These are phyloP conservation scores for Sungouiella thailandica DNA, from an alignment of 805 yeast species.

Conservation along the genomic window DNA sequence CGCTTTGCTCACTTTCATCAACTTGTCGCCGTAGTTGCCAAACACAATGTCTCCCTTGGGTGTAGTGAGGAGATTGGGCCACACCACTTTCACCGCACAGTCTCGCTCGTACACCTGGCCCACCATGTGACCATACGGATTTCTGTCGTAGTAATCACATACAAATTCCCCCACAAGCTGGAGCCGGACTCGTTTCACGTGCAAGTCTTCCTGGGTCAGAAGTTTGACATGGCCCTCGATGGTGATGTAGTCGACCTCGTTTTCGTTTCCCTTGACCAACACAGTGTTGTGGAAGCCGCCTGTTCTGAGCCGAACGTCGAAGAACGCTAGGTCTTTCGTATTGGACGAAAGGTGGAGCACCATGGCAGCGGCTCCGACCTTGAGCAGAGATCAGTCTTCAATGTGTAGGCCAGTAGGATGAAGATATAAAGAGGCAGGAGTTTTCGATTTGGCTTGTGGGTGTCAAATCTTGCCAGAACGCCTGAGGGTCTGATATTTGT, in stretches of 20 bases:
- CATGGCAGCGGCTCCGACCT: too few species aligned
- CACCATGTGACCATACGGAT: slow-evolving; percentile 21
- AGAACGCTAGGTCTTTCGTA: slow-evolving; percentile 24
- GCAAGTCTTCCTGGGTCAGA: slow-evolving; percentile 38
- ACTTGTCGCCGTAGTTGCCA: slow-evolving; percentile 40
- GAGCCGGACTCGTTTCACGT: slow-evolving; percentile 35
- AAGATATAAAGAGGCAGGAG: too few species aligned
- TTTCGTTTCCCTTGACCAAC: slow-evolving; percentile 39
- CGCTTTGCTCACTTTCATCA: slow-evolving; percentile 17
- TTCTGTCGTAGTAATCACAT: slow-evolving; percentile 36
- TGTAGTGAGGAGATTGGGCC: slow-evolving; percentile 43
- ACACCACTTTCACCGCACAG: slow-evolving; percentile 38
- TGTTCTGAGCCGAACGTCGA: slow-evolving; percentile 35
- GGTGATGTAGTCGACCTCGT: slow-evolving; percentile 39
- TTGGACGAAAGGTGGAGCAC: slow-evolving; percentile 16
- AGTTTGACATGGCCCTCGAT: slow-evolving; percentile 46
- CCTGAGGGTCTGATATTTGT: too few species aligned
- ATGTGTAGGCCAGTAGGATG: too few species aligned
- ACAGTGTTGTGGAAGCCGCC: slow-evolving; percentile 39
- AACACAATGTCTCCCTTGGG: slow-evolving; percentile 33
- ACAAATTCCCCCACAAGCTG: slow-evolving; percentile 39
- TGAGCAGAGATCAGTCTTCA: too few species aligned
- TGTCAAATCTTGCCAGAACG: too few species aligned
- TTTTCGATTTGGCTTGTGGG: too few species aligned
- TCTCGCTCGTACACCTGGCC: slow-evolving; percentile 35